These are phyloP conservation scores for Colletotrichum ledebouriae DNA, from an alignment of 2,329 filamentous ascomycete genomes.

Conservation along the genomic window DNA sequence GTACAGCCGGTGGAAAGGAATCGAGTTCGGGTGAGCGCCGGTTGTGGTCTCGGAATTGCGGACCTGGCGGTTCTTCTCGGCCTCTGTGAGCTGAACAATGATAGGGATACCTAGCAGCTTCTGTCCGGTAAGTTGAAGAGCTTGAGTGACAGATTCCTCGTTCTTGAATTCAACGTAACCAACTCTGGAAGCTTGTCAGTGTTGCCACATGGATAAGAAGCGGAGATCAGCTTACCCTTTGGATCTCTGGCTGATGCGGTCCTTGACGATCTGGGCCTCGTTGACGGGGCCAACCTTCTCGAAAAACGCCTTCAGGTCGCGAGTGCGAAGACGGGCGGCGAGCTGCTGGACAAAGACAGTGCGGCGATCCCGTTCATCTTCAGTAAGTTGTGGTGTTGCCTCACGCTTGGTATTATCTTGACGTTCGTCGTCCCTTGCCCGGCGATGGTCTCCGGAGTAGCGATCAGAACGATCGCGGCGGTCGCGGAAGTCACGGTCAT, in stretches of 20 bases:
- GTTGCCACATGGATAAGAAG: neutral
- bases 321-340: slow-evolving; percentile 90
- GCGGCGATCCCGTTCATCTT: slow-evolving; percentile 95
- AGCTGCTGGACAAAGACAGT: slow-evolving; percentile 99
- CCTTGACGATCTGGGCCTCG: slow-evolving; percentile 98
- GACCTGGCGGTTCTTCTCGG: slow-evolving; percentile 98
- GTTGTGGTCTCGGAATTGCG: slow-evolving; percentile 78
- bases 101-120: slow-evolving; percentile 98
- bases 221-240: slow-evolving; percentile 81
- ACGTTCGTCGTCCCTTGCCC: slow-evolving; percentile 65
- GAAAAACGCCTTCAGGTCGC: slow-evolving; percentile 94
- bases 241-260: slow-evolving; percentile 94
- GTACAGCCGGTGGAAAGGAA: slow-evolving; percentile 97
- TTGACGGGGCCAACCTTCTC: slow-evolving; percentile 95
- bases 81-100: slow-evolving; percentile 98
- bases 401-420: slow-evolving; percentile 59
- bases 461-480: slow-evolving; percentile 61
- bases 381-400: slow-evolving; percentile 80
- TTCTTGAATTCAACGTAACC: slow-evolving; percentile 99
- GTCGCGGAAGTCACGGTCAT: slow-evolving; percentile 69
- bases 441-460: slow-evolving; percentile 59
- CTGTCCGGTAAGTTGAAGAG: slow-evolving; percentile 98
- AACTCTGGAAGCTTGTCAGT: slow-evolving; percentile 74
- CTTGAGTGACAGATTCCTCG: slow-evolving; percentile 92
- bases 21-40: slow-evolving; percentile 79